Evolutionary conservation across 208 protist genomes (phyloP), one percentile per base, ranked within the genome.

Genomic region (Acanthamoeba castellanii): DNA sequence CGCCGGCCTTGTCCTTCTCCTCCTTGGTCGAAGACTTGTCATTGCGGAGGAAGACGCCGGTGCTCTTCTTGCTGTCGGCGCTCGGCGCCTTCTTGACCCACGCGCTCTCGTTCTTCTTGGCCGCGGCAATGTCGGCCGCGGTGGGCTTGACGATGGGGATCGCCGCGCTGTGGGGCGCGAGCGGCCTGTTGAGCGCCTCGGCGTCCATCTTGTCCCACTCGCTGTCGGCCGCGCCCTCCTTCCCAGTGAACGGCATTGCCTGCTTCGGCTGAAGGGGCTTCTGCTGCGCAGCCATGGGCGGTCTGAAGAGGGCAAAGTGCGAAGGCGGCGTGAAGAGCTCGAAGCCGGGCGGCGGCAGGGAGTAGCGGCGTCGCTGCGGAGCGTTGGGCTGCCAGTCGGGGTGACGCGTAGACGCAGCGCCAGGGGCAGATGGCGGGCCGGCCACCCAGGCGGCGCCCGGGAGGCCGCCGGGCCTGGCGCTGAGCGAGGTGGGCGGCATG

Each of bases 161-260:
- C 74, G 74, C 74, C 34, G 74, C 32, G 42, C 74, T 82, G 74
- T 42, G 74, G 20, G 74, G 42, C 42, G 74, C 20, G 37, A 52
- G 42, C 16, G 37, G 42, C 74, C 32, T 37, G 8, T 2, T 16
- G 11, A 27, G 42, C 42, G 42, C 42, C 37, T 42, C 34, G 18
- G 74, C 74, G 74, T 82, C 74, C 74, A 82, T 82, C 74, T 42
- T 82, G 20, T 82, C 74, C 74, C 74, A 82, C 8, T 82, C 74
- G 22, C 74, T 32, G 27, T 82, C 74, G 20, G 74, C 74, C 8
- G 42, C 74, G 16, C 74, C 74, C 74, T 82, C 74, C 8, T 32
- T 22, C 27, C 3, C 27, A 4, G 45, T 1, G 11, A 32, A 7
- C 32, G 27, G 32, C 18, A 32, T 32, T 0, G 74, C 27, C 9